phyloP scores from a whole-genome alignment of 345 rosid genomes.

The Arabidopsis thaliana region TAIR10.1 NC_003074.8:5801001-5801500 shows the following conservation, averaged over 20 bases:
- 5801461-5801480: conserved; percentile 42
- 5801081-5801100: neutral
- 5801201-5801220: neutral
- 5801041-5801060: neutral
- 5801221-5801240: neutral
- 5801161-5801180: neutral
- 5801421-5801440: conserved; percentile 23
- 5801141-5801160: neutral
- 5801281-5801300: neutral
- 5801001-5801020: neutral
- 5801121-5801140: neutral
- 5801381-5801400: conserved; percentile 33
- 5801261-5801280: neutral
- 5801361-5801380: conserved; percentile 39
- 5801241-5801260: neutral
- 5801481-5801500: conserved; percentile 35
- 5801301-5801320: conserved; percentile 16
- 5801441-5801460: conserved; percentile 41
- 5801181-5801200: neutral
- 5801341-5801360: neutral
- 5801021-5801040: neutral
- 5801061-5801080: neutral
- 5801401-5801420: conserved; percentile 22
- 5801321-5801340: conserved; percentile 35
- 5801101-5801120: neutral